phyloP scores from a whole-genome alignment of 176 grass and related monocot genomes.

The Triticum urartu region DNA sequence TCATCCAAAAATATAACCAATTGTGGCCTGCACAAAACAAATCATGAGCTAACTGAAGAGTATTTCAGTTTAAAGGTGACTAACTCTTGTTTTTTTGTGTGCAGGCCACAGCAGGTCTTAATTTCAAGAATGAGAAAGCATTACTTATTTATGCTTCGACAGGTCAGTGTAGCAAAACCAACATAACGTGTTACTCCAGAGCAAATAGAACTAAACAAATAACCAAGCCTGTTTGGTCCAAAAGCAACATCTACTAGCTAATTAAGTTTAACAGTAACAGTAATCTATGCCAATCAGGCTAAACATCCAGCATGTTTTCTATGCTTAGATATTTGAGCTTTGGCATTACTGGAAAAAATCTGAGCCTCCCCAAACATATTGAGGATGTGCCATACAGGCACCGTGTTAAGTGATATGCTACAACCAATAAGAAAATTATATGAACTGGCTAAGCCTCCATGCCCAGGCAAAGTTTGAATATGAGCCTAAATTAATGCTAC shows the following conservation, averaged over 20 bases:
- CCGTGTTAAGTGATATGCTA: not conserved
- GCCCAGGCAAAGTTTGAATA: not conserved
- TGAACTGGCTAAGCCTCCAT: not conserved
- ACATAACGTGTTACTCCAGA: not conserved
- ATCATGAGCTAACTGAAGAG: not conserved
- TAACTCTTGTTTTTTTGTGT: not conserved
- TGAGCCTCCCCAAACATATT: not conserved
- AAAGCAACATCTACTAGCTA: not conserved
- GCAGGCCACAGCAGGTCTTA: not conserved
- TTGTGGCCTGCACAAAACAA: not conserved
- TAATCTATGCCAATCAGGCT: not conserved
- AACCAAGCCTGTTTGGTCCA: not conserved
- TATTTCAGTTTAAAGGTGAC: not conserved
- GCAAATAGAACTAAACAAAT: slow-evolving; percentile 3
- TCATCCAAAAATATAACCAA: not conserved
- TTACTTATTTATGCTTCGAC: not conserved
- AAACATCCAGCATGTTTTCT: not conserved
- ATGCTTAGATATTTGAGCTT: not conserved
- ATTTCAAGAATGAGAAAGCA: not conserved
- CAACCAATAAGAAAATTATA: slow-evolving; percentile 3
- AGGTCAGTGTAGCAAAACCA: slow-evolving; percentile 17
- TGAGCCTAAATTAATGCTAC: not conserved
- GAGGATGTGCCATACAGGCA: not conserved
- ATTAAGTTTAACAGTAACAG: not conserved
- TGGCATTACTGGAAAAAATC: not conserved